Conservation (phyloP, 768 basidiomycete species). For the Sarcomyxa edulis region DNA sequence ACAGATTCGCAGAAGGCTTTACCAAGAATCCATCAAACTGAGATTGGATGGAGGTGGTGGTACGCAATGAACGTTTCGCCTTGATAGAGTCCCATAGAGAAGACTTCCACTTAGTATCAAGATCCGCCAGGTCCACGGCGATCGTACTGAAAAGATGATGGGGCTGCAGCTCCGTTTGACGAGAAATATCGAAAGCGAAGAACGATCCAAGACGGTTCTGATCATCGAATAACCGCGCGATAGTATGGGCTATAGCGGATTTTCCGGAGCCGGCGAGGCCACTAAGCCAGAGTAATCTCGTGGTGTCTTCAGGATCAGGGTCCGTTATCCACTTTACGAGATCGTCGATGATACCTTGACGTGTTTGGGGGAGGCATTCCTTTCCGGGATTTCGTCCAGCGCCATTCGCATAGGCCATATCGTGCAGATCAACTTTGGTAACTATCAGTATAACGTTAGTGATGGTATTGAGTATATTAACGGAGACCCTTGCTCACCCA, state of each 20-base stretch:
- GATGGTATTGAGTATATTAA: too few relatives aligned
- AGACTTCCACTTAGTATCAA: slow-evolving; percentile 5
- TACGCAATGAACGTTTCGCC: slow-evolving; percentile 6
- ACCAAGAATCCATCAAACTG: slow-evolving; percentile 15
- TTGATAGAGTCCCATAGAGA: slow-evolving; percentile 4
- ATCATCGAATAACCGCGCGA: slow-evolving; percentile 17
- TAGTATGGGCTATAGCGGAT: slow-evolving; percentile 28
- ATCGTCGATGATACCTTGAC: slow-evolving; percentile 15
- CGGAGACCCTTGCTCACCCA: too few relatives aligned
- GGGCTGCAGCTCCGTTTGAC: slow-evolving; percentile 13
- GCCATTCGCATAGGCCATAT: slow-evolving; percentile 2
- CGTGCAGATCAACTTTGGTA: background rate
- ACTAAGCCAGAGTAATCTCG: slow-evolving; percentile 21
- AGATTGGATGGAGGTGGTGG: slow-evolving; percentile 4
- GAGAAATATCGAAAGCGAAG: slow-evolving; percentile 23
- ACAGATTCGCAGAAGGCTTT: slow-evolving; percentile 6
- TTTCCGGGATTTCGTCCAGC: slow-evolving; percentile 6
- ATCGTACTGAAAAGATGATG: slow-evolving; percentile 25
- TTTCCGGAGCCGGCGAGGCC: slow-evolving; percentile 33
- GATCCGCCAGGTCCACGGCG: slow-evolving; percentile 16
- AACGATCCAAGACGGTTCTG: slow-evolving; percentile 22
- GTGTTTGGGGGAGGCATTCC: slow-evolving; percentile 16
- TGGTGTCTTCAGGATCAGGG: slow-evolving; percentile 1
- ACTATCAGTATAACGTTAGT: too few relatives aligned
- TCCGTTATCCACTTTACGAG: slow-evolving; percentile 18